Evolutionary conservation across 2,329 filamentous ascomycete species (phyloP).

Genomic region (Clonostachys solani): DNA sequence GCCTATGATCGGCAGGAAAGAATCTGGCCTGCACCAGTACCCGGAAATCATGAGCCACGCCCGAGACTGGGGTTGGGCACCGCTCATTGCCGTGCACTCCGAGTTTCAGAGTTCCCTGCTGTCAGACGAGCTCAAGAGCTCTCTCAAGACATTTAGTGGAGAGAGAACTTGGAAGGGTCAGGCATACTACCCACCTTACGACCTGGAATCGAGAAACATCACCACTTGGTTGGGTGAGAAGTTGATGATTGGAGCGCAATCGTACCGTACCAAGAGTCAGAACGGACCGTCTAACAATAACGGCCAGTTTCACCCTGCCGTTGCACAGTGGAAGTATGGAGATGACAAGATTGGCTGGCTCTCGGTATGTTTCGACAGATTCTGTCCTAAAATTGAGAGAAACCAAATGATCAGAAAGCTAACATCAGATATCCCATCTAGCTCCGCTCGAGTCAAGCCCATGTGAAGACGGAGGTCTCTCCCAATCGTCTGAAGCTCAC

Average conservation of each 20-base stretch:
- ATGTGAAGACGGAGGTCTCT: slow-evolving; percentile 31
- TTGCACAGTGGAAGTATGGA: slow-evolving; percentile 52
- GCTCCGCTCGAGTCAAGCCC: background rate
- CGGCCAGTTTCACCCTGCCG: slow-evolving; percentile 41
- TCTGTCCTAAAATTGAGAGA: background rate
- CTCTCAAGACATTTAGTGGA: slow-evolving; percentile 41
- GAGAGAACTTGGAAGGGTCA: slow-evolving; percentile 48
- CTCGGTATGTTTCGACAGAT: slow-evolving; percentile 10
- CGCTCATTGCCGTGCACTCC: slow-evolving; percentile 50
- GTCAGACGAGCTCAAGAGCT: slow-evolving; percentile 28
- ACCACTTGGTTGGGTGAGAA: slow-evolving; percentile 51
- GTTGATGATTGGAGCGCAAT: slow-evolving; percentile 56
- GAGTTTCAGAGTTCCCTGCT: slow-evolving; percentile 42
- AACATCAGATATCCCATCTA: slow-evolving; percentile 24
- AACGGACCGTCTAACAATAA: background rate
- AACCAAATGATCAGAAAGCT: background rate
- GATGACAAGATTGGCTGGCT: slow-evolving; percentile 19
- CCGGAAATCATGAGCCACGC: slow-evolving; percentile 53
- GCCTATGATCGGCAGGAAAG: slow-evolving; percentile 47
- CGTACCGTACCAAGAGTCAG: slow-evolving; percentile 11
- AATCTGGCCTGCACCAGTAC: slow-evolving; percentile 23
- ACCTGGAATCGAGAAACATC: slow-evolving; percentile 52
- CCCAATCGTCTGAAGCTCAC: slow-evolving; percentile 39
- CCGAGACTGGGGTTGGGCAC: slow-evolving; percentile 54
- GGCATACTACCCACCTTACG: slow-evolving; percentile 54